These are phyloP conservation scores for Blastocystis sp. DNA, from an alignment of 352 stramenopile species.

Conservation along the genomic window DNA sequence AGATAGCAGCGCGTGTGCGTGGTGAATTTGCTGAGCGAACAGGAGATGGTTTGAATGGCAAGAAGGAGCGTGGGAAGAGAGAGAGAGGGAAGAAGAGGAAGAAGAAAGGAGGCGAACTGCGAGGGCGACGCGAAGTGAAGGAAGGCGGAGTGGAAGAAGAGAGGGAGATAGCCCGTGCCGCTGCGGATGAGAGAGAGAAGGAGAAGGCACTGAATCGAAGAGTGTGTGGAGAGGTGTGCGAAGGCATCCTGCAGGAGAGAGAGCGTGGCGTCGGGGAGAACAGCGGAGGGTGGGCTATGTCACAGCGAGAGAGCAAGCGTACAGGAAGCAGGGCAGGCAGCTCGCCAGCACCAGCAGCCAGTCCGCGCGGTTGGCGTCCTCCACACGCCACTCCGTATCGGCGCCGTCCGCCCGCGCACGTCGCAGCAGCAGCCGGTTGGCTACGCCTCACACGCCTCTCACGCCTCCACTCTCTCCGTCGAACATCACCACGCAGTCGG, in stretches of 20 bases:
- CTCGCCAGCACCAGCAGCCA: too few relatives aligned
- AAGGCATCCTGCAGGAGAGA: too few relatives aligned
- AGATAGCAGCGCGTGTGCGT: conserved; percentile 24
- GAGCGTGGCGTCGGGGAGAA: too few relatives aligned
- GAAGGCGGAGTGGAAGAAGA: too few relatives aligned
- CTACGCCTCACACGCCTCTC: background rate
- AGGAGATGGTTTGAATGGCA: conserved; percentile 11
- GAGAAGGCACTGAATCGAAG: background rate
- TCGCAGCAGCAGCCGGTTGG: background rate
- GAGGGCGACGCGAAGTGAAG: background rate
- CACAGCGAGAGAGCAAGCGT: too few relatives aligned
- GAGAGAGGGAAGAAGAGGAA: background rate
- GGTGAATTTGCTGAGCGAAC: conserved; percentile 18
- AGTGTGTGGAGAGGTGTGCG: background rate
- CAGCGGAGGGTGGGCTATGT: too few relatives aligned
- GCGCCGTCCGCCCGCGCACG: too few relatives aligned
- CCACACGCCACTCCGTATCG: too few relatives aligned
- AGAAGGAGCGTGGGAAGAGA: background rate
- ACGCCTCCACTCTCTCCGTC: background rate
- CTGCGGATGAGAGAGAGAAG: background rate
- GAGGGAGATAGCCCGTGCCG: background rate
- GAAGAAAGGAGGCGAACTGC: background rate
- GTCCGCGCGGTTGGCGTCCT: too few relatives aligned
- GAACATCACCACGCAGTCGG: background rate
- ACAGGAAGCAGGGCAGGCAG: too few relatives aligned